Percentiles rank a stretch among this genome's conserved stretches.
Evolutionary conservation across 1,284 basidiomycete species (phyloP).

Genomic region (Acaromyces ingoldii): DNA sequence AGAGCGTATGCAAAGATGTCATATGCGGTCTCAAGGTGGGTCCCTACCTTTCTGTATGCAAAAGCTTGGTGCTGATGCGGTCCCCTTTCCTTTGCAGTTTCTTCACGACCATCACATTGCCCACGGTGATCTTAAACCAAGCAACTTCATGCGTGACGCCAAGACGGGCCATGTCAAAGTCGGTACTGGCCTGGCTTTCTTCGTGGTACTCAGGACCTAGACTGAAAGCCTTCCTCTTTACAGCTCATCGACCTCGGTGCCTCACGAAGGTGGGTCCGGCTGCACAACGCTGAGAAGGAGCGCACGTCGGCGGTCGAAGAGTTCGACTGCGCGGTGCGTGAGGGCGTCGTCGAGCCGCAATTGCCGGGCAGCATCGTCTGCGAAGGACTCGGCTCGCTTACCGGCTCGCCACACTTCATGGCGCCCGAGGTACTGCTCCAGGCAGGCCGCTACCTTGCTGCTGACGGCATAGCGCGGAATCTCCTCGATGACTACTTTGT

Average conservation of each 20-base stretch:
- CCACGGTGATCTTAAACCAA: conserved; percentile 40
- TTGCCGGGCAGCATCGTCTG: conserved; percentile 9
- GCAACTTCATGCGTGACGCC: conserved; percentile 39
- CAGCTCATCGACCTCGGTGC: conserved; percentile 37
- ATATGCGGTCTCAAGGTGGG: conserved; percentile 27
- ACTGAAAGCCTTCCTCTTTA: too few relatives aligned
- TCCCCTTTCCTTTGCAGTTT: conserved; percentile 8
- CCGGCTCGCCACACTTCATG: conserved; percentile 40
- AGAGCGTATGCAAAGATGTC: conserved; percentile 26
- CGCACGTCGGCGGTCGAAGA: conserved; percentile 32
- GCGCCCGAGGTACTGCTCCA: conserved; percentile 42
- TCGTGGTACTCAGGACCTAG: neutral
- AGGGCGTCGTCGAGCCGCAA: conserved; percentile 3
- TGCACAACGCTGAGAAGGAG: conserved; percentile 29
- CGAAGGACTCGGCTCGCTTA: conserved; percentile 36
- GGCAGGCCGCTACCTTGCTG: conserved; percentile 28
- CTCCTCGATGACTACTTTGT: conserved; percentile 36
- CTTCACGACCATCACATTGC: conserved; percentile 33
- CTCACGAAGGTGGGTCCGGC: conserved; percentile 31
- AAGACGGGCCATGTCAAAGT: conserved; percentile 27
- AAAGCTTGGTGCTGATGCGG: neutral
- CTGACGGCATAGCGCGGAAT: conserved; percentile 17
- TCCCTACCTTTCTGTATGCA: conserved; percentile 2
- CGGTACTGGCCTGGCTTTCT: neutral
- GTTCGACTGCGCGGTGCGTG: conserved; percentile 13